Evolutionary conservation across 2,329 filamentous ascomycete species (phyloP).

Genomic region (Monosporascus cannonballus): DNA sequence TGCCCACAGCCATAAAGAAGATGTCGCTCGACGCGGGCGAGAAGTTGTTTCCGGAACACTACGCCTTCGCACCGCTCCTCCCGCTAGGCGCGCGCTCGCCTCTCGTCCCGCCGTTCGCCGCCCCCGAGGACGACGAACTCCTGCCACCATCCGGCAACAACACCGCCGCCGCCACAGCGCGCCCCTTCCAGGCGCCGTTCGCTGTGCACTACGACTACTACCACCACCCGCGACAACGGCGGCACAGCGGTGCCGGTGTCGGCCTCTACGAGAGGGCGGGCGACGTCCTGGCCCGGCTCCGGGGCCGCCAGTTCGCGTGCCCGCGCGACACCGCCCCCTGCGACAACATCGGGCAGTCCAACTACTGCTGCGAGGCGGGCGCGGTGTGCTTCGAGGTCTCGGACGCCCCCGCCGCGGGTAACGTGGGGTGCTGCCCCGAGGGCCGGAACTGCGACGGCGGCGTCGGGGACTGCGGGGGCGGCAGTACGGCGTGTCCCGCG

Average conservation of each 20-base stretch:
- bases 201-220: conserved; percentile 36
- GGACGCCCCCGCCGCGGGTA: conserved; percentile 53
- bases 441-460: conserved; percentile 58
- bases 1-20: conserved; percentile 60
- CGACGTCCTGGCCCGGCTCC: conserved; percentile 40
- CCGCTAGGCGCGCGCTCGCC: conserved; percentile 25
- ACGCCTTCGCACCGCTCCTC: conserved; percentile 36
- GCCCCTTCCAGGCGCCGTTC: conserved; percentile 44
- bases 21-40: conserved; percentile 65
- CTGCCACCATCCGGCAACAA: conserved; percentile 22
- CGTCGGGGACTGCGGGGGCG: conserved; percentile 55
- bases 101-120: conserved; percentile 13
- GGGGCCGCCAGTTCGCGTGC: conserved; percentile 58
- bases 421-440: conserved; percentile 68
- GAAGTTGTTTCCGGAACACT: conserved; percentile 69
- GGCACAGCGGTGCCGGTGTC: conserved; percentile 5
- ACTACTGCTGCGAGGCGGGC: conserved; percentile 66
- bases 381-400: conserved; percentile 61
- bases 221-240: not conserved
- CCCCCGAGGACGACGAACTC: conserved; percentile 15
- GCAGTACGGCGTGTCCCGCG: conserved; percentile 58
- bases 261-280: conserved; percentile 12
- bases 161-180: conserved; percentile 20
- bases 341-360: conserved; percentile 54
- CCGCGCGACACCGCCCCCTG: conserved; percentile 62